These are phyloP conservation scores for Phytophthora pini DNA, from an alignment of 352 stramenopile species.

Conservation along the genomic window DNA sequence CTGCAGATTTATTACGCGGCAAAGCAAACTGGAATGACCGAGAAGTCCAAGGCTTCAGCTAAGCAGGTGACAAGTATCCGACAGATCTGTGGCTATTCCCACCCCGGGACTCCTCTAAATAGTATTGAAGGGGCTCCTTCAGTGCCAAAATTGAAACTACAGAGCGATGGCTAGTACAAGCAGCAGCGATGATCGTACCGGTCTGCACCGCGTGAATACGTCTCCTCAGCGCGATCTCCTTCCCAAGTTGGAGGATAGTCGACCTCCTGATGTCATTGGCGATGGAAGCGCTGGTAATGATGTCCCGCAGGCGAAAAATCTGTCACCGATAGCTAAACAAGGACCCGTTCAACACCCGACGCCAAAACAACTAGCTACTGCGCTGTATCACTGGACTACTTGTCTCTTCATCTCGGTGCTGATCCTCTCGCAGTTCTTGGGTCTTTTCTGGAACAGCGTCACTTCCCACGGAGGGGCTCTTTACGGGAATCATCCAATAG, in stretches of 20 bases:
- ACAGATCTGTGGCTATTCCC: conserved; percentile 41
- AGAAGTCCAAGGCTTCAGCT: conserved; percentile 18
- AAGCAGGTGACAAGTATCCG: conserved; percentile 29
- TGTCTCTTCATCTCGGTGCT: conserved; percentile 38
- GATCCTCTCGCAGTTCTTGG: conserved; percentile 37
- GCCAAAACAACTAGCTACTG: conserved; percentile 12
- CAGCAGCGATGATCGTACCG: conserved; percentile 6
- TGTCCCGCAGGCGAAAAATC: conserved; percentile 8
- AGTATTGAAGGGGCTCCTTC: not conserved
- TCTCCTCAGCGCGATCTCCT: conserved; percentile 7
- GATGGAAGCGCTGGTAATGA: not conserved
- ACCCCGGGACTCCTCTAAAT: conserved; percentile 21
- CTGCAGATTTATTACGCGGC: conserved; percentile 56
- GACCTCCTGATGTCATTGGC: conserved; percentile 16
- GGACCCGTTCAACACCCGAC: conserved; percentile 5
- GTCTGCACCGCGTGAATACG: conserved; percentile 31
- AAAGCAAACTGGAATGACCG: conserved; percentile 25
- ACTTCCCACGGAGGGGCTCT: not conserved
- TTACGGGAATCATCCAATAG: conserved; percentile 27
- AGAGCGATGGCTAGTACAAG: conserved; percentile 3
- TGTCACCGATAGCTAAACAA: not conserved
- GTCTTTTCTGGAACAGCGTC: conserved; percentile 39
- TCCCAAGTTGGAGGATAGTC: conserved; percentile 22
- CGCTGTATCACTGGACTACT: conserved; percentile 39
- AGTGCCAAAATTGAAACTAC: conserved; percentile 6